Conservation (phyloP, 176 grass and related monocot genomes). For the Pontederia paniculata region DNA sequence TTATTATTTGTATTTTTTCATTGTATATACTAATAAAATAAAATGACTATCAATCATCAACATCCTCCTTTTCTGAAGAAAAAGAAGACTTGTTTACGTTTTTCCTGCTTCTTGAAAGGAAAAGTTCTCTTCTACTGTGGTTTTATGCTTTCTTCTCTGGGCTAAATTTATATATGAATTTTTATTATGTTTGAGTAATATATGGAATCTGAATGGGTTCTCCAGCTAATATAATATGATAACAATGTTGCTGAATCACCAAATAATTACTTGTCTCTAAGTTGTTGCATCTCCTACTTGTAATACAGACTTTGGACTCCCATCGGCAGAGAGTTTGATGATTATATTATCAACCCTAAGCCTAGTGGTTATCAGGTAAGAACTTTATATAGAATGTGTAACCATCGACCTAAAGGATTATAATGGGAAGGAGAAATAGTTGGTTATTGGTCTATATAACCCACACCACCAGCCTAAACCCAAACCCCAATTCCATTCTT, state of each 20-base stretch:
- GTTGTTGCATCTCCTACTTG: constrained; percentile 1
- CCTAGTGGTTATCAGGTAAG: constrained; percentile 94
- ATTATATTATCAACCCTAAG: constrained; percentile 97
- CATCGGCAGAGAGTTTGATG: constrained; percentile 97
- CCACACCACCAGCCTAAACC: too few species aligned
- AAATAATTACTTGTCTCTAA: constrained; percentile 6
- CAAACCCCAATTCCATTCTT: too few species aligned
- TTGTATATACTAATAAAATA: too few species aligned
- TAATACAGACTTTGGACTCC: constrained; percentile 77
- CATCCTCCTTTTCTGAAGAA: too few species aligned
- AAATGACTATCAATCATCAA: too few species aligned
- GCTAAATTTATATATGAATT: neutral
- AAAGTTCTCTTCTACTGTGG: neutral
- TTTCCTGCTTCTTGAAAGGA: constrained; percentile 12
- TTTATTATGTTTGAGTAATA: neutral
- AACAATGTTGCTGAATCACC: neutral
- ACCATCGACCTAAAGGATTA: too few species aligned
- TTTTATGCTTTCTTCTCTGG: constrained; percentile 9
- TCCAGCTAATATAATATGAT: too few species aligned
- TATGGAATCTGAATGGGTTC: neutral
- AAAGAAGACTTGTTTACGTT: neutral
- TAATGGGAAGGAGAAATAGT: too few species aligned
- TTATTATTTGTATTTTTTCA: too few species aligned
- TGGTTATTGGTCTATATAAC: too few species aligned
- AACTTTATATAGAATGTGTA: constrained; percentile 5